A percentile compares a stretch with the other conserved stretches of the same genome.
These are phyloP conservation scores for Botryotinia globosa DNA, from an alignment of 2,329 filamentous ascomycete species.

Conservation along the genomic window DNA sequence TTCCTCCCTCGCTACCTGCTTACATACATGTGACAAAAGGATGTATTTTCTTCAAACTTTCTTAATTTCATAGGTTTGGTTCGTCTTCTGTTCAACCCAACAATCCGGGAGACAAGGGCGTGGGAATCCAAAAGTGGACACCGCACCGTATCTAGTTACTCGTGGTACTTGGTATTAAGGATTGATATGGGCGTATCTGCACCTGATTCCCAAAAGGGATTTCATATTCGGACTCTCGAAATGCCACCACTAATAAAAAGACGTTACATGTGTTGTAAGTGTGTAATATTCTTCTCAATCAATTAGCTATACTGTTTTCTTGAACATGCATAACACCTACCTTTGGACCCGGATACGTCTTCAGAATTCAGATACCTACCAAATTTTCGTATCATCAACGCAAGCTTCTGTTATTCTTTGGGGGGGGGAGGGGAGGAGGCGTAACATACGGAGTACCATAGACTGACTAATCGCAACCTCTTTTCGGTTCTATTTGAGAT, in stretches of 20 bases:
- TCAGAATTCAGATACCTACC: not conserved
- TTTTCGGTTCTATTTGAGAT: not conserved
- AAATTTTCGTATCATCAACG: not conserved
- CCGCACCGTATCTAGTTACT: conserved; percentile 6
- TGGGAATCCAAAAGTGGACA: conserved; percentile 18
- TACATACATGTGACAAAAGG: not conserved
- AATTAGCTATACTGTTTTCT: not conserved
- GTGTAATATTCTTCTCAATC: not conserved
- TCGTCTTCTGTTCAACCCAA: conserved; percentile 6
- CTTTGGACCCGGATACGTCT: not conserved
- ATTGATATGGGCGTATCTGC: conserved; percentile 8
- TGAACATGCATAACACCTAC: not conserved
- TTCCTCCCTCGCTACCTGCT: not conserved
- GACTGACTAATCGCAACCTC: not conserved
- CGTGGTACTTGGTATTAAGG: not conserved
- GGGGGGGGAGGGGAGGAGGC: too few relatives aligned
- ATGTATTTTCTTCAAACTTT: not conserved
- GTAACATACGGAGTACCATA: not conserved
- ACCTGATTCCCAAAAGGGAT: conserved; percentile 12
- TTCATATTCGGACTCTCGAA: conserved; percentile 7
- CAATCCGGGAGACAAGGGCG: conserved; percentile 11
- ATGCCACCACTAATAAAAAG: conserved; percentile 9
- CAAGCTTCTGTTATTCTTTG: not conserved
- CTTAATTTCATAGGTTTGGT: not conserved
- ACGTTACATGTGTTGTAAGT: not conserved